phyloP scores from a whole-genome alignment of 192 early-diverging fungal genomes.

The Backusella parvicylindrica region DNA sequence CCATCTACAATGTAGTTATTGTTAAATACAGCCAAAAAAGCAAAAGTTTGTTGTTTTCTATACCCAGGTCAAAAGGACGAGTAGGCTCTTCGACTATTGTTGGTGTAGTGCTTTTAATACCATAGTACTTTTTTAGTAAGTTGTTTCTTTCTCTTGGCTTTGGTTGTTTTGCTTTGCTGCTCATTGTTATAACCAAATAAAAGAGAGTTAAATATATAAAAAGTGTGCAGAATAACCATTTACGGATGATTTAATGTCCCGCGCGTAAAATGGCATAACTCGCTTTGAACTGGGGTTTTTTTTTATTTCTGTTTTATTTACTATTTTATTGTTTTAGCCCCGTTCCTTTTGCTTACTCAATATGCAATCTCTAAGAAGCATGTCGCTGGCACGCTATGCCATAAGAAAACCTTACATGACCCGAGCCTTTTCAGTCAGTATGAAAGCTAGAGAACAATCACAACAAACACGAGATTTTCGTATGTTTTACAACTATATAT shows the following conservation, averaged over 20 bases:
- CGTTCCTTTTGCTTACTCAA: background rate
- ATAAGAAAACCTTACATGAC: background rate
- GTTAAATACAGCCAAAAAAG: slow-evolving; percentile 3
- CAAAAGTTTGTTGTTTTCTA: background rate
- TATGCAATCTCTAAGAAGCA: background rate
- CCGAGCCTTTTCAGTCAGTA: background rate
- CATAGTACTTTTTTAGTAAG: slow-evolving; percentile 56
- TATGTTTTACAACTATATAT: background rate
- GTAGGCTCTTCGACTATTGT: slow-evolving; percentile 39
- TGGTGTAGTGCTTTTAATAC: slow-evolving; percentile 29
- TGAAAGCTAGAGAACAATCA: background rate
- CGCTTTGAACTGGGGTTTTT: background rate
- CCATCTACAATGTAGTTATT: slow-evolving; percentile 45
- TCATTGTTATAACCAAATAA: background rate
- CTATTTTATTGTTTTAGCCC: background rate
- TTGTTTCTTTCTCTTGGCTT: slow-evolving; percentile 23
- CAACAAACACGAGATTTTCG: background rate
- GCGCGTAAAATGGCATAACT: background rate
- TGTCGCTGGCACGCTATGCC: background rate
- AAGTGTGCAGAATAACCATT: background rate
- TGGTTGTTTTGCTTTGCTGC: background rate
- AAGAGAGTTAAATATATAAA: background rate
- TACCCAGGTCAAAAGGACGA: slow-evolving; percentile 73
- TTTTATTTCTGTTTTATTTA: background rate
- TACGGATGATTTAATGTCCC: background rate